Evolutionary conservation across 345 rosid species (phyloP), one percentile per base, ranked within the genome.

Genomic region (Lumnitzera racemosa): DNA sequence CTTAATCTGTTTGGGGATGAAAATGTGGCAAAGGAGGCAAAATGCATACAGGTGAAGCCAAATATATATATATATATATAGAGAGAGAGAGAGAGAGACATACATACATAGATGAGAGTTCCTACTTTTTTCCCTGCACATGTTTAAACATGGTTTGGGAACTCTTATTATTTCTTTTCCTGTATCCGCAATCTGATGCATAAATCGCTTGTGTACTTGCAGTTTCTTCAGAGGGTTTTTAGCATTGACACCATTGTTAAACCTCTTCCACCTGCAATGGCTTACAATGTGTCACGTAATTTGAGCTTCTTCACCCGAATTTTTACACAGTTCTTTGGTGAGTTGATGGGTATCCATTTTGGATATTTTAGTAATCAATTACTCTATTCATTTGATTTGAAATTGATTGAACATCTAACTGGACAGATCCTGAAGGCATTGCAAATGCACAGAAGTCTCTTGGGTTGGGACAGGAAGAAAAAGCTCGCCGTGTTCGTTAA

Each of bases 321-420:
- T 72, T 92, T 92, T 76, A 92, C 98, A 5, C 98, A 92, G 79
- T 92, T 92, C 80, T 92, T 89, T 67, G 96, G 98, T 92, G 69
- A 69, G 91, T 70, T 61, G 43, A 36, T 36, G 10, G 43, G 7
- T 1, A 36, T 2, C 11, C 43, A 36, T 52, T 15, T 27, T 27
- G 31, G 24, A 52, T 27, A 27, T 27, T 27, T 27, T 27, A 15
- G 17, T 52, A 12, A 17, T 11, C 20, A 9, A 3, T 15, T 15
- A 11, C 14, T 12, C n/a, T 51, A 31, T 17, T 46, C n/a, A 56
- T 46, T 3, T 59, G 24, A 59, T 46, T 15, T 31, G 24, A 17
- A 20, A 11, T 12, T 46, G 53, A 2, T 0, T 62, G 20, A n/a
- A 43, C 50, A 14, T 62, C 11, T 64, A 12, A 23, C 62, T 15